Evolutionary conservation across 176 grass and related monocot species (phyloP), one percentile per base, ranked within the genome.

Genomic region (Tillandsia leiboldiana): DNA sequence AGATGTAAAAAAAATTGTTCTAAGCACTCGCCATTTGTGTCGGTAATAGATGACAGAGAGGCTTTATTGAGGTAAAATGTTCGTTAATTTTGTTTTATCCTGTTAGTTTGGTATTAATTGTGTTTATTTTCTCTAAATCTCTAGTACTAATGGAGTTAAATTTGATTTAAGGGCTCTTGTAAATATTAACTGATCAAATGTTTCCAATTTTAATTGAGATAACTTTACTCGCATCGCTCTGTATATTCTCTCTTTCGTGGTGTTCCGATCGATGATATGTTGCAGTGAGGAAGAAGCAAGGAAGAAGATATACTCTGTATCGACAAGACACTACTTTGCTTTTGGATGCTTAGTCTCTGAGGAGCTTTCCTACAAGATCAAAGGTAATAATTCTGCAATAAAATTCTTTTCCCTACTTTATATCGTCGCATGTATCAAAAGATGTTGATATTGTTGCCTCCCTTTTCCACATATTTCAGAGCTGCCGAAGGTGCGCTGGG

Each of bases 281-380:
- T 86, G 8, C 70, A 96, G 92, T 69, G 88, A 91, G 22, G 78
- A 96, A 23, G 86, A 96, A 80, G 92, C 88, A 64, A 91, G 78
- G 58, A 73, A 65, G 64, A 89, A 91, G 72, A 91, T 96, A 28
- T 96, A 96, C 69, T 96, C 92, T 8, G 92, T 96, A 20, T 96
- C 92, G 51, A 96, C 92, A 65, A 70, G 74, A 52, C 83, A 96
- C 65, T 96, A 96, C 77, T 96, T 96, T 52, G 93, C 86, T 50
- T 96, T 96, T 81, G 93, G 93, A 10, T 85, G 85, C 22, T 73
- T 85, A 62, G 86, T 96, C 22, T 87, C 93, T 48, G 86, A 96
- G 71, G 89, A 92, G 64, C 71, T 87, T 2, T 87, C 86, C n/a
- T 90, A 79, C 69, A 96, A 96, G 66, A 69, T 96, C 1, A 96